Conservation (phyloP, 2,329 filamentous ascomycete genomes). For the Byssoonygena ceratinophila region DNA sequence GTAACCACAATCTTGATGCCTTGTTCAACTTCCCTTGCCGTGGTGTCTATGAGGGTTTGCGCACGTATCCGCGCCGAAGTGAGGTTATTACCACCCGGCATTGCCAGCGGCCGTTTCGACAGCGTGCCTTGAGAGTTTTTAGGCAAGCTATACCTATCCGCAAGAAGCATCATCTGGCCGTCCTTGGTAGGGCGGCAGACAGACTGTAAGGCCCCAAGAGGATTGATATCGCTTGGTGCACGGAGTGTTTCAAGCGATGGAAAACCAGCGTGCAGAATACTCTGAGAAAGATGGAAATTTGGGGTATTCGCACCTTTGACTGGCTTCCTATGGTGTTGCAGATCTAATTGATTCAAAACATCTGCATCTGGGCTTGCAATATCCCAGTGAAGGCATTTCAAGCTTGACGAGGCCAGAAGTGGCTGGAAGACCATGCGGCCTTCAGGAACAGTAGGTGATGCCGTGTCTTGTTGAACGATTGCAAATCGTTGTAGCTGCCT, state of each 20-base stretch:
- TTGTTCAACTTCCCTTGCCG: constrained; percentile 31
- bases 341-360: constrained; percentile 31
- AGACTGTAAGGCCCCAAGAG: constrained; percentile 35
- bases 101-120: constrained; percentile 31
- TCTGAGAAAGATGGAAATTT: constrained; percentile 36
- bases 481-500: constrained; percentile 40
- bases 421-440: constrained; percentile 39
- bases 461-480: constrained; percentile 41
- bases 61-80: constrained; percentile 37
- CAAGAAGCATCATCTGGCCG: constrained; percentile 31
- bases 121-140: constrained; percentile 36
- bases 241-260: constrained; percentile 33
- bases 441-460: constrained; percentile 38
- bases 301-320: constrained; percentile 28
- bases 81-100: constrained; percentile 36
- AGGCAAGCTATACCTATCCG: constrained; percentile 34
- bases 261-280: constrained; percentile 35
- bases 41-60: constrained; percentile 37
- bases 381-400: constrained; percentile 50
- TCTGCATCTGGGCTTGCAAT: constrained; percentile 32
- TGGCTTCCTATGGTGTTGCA: constrained; percentile 28
- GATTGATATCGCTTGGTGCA: constrained; percentile 37
- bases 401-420: constrained; percentile 39
- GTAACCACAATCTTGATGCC: constrained; percentile 35
- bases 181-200: constrained; percentile 34